Base-by-base conservation (phyloP, 139 green algal genomes). In the Picochlorum sp. region DNA sequence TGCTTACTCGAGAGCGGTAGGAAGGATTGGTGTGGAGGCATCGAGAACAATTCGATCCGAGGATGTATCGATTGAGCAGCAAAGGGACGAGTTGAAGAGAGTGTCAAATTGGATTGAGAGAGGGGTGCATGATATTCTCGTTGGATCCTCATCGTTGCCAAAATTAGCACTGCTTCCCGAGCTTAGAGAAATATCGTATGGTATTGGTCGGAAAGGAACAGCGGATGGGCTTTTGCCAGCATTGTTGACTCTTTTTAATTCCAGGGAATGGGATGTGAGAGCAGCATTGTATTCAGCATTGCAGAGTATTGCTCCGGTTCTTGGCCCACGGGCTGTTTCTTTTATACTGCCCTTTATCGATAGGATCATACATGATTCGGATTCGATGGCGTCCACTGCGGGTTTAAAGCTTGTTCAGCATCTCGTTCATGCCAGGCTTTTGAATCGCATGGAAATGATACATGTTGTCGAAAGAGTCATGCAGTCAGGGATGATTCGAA, bases 191-290 rank as follows among this genome's bases (percentile, higher is more conserved):
- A 54, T 90, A 65, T 75, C 70, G 1, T 61, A 62, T 26, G 73
- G 79, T 21, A 74, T 86, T 14, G 79, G 79, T 11, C 51, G 73
- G 26, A 69, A 71, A n/a, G 76, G 83, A 38, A 84, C 74, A 60
- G 84, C 82, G 49, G 83, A 95, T 74, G 77, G 88, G 31, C 75
- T 98, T 52, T 81, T 98, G 62, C 90, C 92, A 26, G 77, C 92
- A 5, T 78, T 97, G 49, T 92, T 97, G 63, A 96, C 92, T 2
- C 94, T 96, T 65, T 79, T 98, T 54, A 98, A 98, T 71, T 82
- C 89, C 34, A 68, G 69, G 4, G 80, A 91, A 49, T 90, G 84
- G 82, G 77, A 81, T 49, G 67, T 97, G 69, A 10, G 70, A 11
- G 15, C 47, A 44, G 28, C 13, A 20, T 31, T 66, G 28, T 66